phyloP scores from a whole-genome alignment of 306 rosid genomes.

The Gynostemma pentaphyllum region DNA sequence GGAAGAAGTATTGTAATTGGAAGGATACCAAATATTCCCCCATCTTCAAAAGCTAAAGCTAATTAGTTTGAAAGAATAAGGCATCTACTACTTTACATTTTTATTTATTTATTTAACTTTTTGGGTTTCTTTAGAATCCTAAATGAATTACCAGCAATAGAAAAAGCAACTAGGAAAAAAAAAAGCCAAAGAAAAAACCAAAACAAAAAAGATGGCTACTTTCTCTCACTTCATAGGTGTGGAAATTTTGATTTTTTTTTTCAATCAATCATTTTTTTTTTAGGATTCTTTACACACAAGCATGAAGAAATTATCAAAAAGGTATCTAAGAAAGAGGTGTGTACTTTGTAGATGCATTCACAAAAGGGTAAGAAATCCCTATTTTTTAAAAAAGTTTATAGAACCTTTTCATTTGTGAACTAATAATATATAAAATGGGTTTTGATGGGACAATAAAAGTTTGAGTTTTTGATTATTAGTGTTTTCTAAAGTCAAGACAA shows the following conservation, averaged over 20 bases:
- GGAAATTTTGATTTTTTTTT: slow-evolving; percentile 18
- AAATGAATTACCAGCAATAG: slow-evolving; percentile 57
- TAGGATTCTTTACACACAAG: slow-evolving; percentile 57
- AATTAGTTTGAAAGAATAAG: slow-evolving; percentile 26
- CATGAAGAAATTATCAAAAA: slow-evolving; percentile 36
- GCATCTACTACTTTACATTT: no score
- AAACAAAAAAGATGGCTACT: slow-evolving; percentile 20
- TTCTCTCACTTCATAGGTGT: slow-evolving; percentile 42
- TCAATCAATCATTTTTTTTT: slow-evolving; percentile 20
- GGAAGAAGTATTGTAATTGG: no score
- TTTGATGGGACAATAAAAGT: no score
- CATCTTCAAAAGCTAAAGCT: slow-evolving; percentile 39
- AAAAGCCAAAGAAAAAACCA: slow-evolving; percentile 25
- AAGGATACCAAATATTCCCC: slow-evolving; percentile 55
- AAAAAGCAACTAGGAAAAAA: slow-evolving; percentile 47
- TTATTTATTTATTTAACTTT: slow-evolving; percentile 28
- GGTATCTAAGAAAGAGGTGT: slow-evolving; percentile 26
- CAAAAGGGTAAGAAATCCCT: slow-evolving; percentile 40
- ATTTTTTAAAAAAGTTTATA: slow-evolving; percentile 23
- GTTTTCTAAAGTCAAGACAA: no score
- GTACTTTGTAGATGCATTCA: slow-evolving; percentile 24
- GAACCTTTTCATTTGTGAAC: no score
- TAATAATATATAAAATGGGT: no score
- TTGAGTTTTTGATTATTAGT: no score
- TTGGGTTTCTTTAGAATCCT: slow-evolving; percentile 60